phyloP scores from a whole-genome alignment of 306 rosid species.

The Gastrolobium bilobum region DNA sequence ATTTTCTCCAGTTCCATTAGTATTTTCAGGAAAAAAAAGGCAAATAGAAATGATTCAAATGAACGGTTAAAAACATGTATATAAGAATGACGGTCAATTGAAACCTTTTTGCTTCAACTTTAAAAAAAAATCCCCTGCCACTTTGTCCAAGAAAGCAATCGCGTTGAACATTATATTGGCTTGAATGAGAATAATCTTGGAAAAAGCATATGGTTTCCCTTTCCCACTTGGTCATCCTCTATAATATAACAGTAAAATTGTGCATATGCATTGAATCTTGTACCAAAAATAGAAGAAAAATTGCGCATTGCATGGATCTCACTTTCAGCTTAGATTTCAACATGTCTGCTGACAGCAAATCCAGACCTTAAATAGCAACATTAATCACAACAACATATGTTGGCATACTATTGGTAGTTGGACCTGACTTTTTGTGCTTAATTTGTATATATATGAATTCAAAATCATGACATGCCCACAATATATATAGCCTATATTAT shows the following conservation, averaged over 20 bases:
- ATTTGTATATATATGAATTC: background rate
- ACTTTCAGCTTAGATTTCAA: background rate
- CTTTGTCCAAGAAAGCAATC: slow-evolving; percentile 1
- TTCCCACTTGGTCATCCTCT: background rate
- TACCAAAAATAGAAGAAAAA: background rate
- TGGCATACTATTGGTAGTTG: slow-evolving; percentile 25
- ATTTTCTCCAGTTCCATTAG: background rate
- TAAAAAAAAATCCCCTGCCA: background rate
- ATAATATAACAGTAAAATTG: background rate
- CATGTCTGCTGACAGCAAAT: background rate
- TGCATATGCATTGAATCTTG: background rate
- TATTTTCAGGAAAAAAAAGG: background rate
- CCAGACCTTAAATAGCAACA: slow-evolving; percentile 7
- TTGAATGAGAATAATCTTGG: background rate
- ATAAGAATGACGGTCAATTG: background rate
- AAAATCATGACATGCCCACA: background rate
- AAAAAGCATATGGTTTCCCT: slow-evolving; percentile 12
- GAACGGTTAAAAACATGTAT: background rate
- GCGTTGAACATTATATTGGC: background rate
- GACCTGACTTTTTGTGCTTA: slow-evolving; percentile 14
- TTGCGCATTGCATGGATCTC: background rate
- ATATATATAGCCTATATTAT: no score
- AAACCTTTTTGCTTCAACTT: background rate
- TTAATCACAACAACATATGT: background rate
- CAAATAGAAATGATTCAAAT: background rate